phyloP scores from a whole-genome alignment of 164 flowering plant genomes.

The Magnolia kwangsiensis region DNA sequence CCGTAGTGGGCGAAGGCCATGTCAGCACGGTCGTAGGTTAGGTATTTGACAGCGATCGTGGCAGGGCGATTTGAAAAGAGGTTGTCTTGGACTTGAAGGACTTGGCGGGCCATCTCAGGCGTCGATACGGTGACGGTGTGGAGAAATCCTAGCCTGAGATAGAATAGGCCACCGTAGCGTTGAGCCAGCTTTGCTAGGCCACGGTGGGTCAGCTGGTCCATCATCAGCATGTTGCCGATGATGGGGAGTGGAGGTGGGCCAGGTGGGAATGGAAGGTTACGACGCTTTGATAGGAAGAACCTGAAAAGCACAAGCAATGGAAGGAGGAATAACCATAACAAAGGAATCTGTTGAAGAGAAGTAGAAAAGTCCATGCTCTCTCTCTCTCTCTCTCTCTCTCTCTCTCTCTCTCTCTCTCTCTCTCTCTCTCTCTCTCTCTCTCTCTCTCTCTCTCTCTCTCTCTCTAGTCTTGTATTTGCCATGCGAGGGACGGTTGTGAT shows the following conservation, averaged over 20 bases:
- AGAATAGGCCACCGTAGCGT: constrained; percentile 62
- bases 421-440: no score
- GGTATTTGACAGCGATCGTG: constrained; percentile 56
- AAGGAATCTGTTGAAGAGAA: background rate
- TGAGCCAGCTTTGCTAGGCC: constrained; percentile 66
- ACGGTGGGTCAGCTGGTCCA: constrained; percentile 81
- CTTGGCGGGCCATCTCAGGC: constrained; percentile 66
- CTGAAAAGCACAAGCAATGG: background rate
- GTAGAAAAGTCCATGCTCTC: background rate
- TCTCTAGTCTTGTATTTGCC: no score
- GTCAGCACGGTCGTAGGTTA: constrained; percentile 76
- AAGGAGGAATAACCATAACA: background rate
- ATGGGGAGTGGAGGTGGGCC: constrained; percentile 70
- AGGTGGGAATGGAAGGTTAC: constrained; percentile 58
- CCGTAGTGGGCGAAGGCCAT: constrained; percentile 92
- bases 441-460: no score
- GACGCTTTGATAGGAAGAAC: background rate
- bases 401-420: no score
- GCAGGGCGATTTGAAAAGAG: constrained; percentile 77
- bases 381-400: no score
- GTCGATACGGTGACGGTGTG: constrained; percentile 58
- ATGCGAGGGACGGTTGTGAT: no score
- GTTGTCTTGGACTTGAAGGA: constrained; percentile 70
- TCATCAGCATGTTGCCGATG: constrained; percentile 71
- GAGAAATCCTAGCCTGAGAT: constrained; percentile 53